Evolutionary conservation across 768 basidiomycete species (phyloP).

Genomic region (Rhodotorula sphaerocarpa): DNA sequence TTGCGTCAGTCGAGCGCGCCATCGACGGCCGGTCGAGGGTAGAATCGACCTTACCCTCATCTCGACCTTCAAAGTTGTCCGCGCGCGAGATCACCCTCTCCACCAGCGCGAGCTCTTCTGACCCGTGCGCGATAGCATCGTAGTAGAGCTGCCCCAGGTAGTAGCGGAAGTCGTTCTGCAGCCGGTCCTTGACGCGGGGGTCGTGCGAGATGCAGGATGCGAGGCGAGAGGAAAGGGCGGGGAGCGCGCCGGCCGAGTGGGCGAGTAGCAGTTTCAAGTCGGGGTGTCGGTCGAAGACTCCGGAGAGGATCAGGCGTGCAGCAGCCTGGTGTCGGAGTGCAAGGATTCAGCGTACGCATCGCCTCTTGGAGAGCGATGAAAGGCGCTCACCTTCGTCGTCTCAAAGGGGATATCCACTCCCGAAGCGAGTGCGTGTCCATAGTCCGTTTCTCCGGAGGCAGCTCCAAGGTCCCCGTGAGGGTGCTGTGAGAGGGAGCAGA

Average conservation of each 20-base stretch:
- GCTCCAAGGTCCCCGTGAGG: constrained; percentile 68
- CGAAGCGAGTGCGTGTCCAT: constrained; percentile 79
- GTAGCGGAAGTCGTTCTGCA: constrained; percentile 72
- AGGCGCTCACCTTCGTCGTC: constrained; percentile 64
- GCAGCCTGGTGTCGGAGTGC: constrained; percentile 49
- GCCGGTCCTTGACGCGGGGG: constrained; percentile 62
- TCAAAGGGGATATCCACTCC: constrained; percentile 85
- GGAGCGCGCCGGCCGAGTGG: constrained; percentile 77
- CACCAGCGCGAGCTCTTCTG: constrained; percentile 73
- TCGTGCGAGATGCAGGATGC: constrained; percentile 80
- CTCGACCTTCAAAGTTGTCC: constrained; percentile 40
- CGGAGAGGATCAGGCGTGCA: constrained; percentile 70
- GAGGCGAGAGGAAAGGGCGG: constrained; percentile 72
- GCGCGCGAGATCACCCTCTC: constrained; percentile 62
- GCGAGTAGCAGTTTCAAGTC: constrained; percentile 67
- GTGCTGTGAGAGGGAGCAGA: constrained; percentile 12
- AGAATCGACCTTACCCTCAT: constrained; percentile 29
- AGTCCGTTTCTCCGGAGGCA: constrained; percentile 65
- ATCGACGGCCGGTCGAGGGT: no score
- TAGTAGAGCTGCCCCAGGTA: constrained; percentile 71
- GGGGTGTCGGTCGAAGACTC: constrained; percentile 71
- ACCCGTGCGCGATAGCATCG: constrained; percentile 81
- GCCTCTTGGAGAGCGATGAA: no score
- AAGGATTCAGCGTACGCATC: neutral
- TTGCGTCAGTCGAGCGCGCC: no score